Evolutionary conservation across 257 asterid species (phyloP), one percentile per base, ranked within the genome.

Genomic region (Solanum okadae): DNA sequence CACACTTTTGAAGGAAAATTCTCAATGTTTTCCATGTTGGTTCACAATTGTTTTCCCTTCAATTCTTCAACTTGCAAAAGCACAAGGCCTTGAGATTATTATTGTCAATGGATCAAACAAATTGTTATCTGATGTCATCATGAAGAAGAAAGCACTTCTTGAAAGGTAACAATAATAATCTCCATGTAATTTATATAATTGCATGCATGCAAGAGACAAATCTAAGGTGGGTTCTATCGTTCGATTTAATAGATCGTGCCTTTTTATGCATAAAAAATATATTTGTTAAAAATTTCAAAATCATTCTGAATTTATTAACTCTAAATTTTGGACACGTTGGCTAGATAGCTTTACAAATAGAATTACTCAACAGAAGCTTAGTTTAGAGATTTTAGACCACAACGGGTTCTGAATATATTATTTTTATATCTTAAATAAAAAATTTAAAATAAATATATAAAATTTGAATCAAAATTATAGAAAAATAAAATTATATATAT

Each of bases 1-100:
- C 84, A 79, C 56, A 7, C 68, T 94, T 37, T 11, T 93, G 52
- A 85, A 88, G 23, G 59, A 23, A 22, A 88, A 90, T 88, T 46
- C 72, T 20, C 86, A 63, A 68, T 83, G 77, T 6, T 84, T 93
- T 84, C 94, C 96, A 7, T 94, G 88, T 37, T 90, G 94, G 94
- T 93, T 94, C 49, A 38, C 89, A 88, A 89, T 93, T 3, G 87
- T 88, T 83, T 93, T 94, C 59, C 94, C 96, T 3, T 93, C 91
- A 7, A 91, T 89, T 93, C 22, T 93, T 73, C 93, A 92, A 63
- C 59, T 90, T 23, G 94, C 94, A 16, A 90, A 90, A 76, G 89
- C 77, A 37, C 87, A 83, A 1, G 92, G 90, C 5, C 88, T 93
- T 2, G 87, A 42, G 9, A 87, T 90, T 10, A 88, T 20, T 33